A percentile compares a stretch with the other conserved stretches of the same genome.
Conservation (phyloP, 2,329 filamentous ascomycete species). For the Stagonosporopsis chrysanthemi region DNA sequence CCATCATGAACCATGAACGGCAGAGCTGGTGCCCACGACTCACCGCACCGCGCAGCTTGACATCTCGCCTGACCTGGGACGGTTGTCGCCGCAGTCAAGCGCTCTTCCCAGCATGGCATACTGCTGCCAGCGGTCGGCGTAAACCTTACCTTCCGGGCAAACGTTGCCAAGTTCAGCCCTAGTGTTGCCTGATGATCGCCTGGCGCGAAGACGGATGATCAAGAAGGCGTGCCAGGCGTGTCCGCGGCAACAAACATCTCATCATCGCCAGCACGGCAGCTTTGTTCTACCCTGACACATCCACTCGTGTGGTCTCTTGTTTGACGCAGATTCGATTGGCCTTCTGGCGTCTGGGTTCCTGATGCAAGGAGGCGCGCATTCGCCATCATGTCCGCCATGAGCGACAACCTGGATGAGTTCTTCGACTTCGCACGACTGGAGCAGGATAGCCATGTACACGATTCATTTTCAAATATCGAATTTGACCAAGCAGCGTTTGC, state of each 20-base stretch:
- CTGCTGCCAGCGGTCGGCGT: background rate
- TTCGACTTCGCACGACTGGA: conserved; percentile 47
- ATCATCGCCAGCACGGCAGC: conserved; percentile 4
- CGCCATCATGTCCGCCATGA: conserved; percentile 11
- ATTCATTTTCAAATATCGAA: background rate
- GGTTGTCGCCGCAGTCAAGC: background rate
- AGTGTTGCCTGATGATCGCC: conserved; percentile 16
- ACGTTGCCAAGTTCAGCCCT: conserved; percentile 4
- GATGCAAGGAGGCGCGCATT: background rate
- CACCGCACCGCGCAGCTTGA: background rate
- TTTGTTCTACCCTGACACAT: conserved; percentile 4
- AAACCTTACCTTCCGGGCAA: background rate
- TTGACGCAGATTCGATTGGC: background rate
- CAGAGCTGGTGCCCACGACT: too few relatives aligned
- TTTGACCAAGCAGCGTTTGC: background rate
- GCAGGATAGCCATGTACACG: conserved; percentile 23
- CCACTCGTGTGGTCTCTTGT: background rate
- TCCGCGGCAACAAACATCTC: conserved; percentile 7
- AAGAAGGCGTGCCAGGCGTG: conserved; percentile 10
- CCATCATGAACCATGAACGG: too few relatives aligned
- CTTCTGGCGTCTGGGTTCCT: background rate
- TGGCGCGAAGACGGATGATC: conserved; percentile 10
- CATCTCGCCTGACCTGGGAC: background rate
- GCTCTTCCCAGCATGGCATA: background rate
- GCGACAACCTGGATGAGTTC: conserved; percentile 43